phyloP scores from a whole-genome alignment of 768 basidiomycete species.

The Leucogyrophana mollusca region DNA sequence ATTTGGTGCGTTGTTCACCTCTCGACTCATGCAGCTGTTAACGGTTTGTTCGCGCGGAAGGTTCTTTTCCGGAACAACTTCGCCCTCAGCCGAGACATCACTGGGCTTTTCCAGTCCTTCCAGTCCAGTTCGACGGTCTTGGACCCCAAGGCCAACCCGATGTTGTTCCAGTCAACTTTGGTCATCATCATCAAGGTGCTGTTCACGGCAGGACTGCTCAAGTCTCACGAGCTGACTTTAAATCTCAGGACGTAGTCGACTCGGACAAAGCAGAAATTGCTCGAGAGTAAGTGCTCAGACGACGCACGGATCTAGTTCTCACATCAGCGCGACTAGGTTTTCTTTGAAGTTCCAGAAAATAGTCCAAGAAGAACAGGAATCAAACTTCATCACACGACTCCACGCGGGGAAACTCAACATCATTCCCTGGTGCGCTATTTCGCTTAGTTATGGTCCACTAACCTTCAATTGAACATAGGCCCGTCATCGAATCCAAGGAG shows the following conservation, averaged over 20 bases:
- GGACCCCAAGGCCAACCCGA: slow-evolving; percentile 57
- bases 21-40: not conserved
- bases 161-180: slow-evolving; percentile 56
- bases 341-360: slow-evolving; percentile 57
- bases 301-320: not conserved
- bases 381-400: slow-evolving; percentile 61
- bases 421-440: slow-evolving; percentile 48
- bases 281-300: slow-evolving; percentile 42
- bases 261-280: slow-evolving; percentile 58
- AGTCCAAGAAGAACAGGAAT: slow-evolving; percentile 58
- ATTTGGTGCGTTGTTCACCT: slow-evolving; percentile 40
- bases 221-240: not conserved
- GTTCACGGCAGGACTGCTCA: not conserved
- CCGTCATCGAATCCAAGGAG: slow-evolving; percentile 59
- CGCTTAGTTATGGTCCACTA: not conserved
- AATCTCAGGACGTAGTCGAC: slow-evolving; percentile 57
- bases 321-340: slow-evolving; percentile 37
- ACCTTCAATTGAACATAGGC: slow-evolving; percentile 23
- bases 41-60: slow-evolving; percentile 25
- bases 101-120: slow-evolving; percentile 61
- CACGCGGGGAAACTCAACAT: slow-evolving; percentile 56
- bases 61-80: slow-evolving; percentile 68
- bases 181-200: slow-evolving; percentile 62
- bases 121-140: slow-evolving; percentile 57
- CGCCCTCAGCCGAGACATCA: slow-evolving; percentile 57